Evolutionary conservation across 1,139 yeast species (phyloP).

Genomic region (Kodamaea suecica): DNA sequence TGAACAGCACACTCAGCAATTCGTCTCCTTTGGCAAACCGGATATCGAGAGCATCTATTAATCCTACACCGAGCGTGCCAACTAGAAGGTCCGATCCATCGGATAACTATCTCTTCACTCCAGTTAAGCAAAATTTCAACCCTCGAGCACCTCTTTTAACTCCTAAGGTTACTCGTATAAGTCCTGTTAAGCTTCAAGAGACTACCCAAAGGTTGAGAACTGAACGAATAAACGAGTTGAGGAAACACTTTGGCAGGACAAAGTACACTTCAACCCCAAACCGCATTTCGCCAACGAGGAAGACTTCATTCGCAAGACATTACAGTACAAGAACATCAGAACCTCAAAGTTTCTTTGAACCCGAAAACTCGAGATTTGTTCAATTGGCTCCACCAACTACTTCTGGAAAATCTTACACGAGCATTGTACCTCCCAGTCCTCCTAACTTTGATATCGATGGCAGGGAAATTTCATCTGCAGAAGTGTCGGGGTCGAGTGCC

Average conservation of each 20-base stretch:
- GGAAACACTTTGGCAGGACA: slow-evolving; percentile 33
- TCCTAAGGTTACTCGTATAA: slow-evolving; percentile 24
- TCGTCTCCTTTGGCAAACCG: slow-evolving; percentile 38
- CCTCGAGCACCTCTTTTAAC: slow-evolving; percentile 11
- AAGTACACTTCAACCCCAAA: slow-evolving; percentile 15
- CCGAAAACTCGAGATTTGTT: slow-evolving; percentile 9
- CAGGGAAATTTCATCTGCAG: slow-evolving; percentile 2
- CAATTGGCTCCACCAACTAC: slow-evolving; percentile 8
- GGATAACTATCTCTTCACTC: slow-evolving; percentile 32
- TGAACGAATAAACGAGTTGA: slow-evolving; percentile 35
- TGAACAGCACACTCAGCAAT: slow-evolving; percentile 16
- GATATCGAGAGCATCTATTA: slow-evolving; percentile 7
- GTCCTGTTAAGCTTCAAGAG: slow-evolving; percentile 42
- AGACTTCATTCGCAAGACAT: too few relatives aligned
- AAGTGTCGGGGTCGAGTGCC: slow-evolving; percentile 4
- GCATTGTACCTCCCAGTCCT: slow-evolving; percentile 29
- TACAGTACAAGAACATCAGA: background rate
- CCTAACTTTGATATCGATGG: slow-evolving; percentile 24
- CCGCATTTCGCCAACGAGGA: background rate
- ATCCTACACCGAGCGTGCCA: background rate
- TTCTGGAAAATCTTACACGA: slow-evolving; percentile 3
- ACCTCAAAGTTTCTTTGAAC: slow-evolving; percentile 4
- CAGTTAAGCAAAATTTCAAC: slow-evolving; percentile 28
- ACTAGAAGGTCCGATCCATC: slow-evolving; percentile 6
- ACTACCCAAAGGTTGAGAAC: slow-evolving; percentile 36